These are phyloP conservation scores for Brassica balearica DNA, from an alignment of 441 rosid genomes.

Conservation along the genomic window DNA sequence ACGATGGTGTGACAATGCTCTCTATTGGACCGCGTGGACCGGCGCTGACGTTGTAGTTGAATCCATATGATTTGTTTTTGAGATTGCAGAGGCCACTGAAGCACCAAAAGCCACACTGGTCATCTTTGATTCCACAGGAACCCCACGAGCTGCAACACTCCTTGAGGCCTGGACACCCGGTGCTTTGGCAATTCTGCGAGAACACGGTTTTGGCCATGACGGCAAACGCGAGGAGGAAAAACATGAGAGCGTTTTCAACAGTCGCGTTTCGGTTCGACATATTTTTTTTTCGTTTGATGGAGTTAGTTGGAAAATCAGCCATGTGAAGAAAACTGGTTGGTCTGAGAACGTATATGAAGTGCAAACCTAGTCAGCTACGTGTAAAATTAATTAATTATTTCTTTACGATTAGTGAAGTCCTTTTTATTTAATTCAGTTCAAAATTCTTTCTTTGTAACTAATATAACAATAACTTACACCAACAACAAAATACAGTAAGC, in stretches of 20 bases:
- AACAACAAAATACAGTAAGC: background rate
- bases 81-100: constrained; percentile 53
- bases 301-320: background rate
- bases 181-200: constrained; percentile 26
- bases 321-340: background rate
- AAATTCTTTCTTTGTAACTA: background rate
- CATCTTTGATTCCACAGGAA: constrained; percentile 24
- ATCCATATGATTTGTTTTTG: constrained; percentile 18
- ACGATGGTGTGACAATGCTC: constrained; percentile 52
- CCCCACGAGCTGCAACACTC: constrained; percentile 35
- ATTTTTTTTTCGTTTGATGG: background rate
- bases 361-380: background rate
- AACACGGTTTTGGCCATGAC: constrained; percentile 7
- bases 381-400: background rate
- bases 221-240: background rate
- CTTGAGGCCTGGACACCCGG: constrained; percentile 19
- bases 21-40: constrained; percentile 46
- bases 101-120: constrained; percentile 50
- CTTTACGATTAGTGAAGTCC: background rate
- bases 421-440: background rate
- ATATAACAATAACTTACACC: background rate
- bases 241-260: background rate
- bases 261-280: constrained; percentile 14
- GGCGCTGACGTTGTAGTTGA: constrained; percentile 4
- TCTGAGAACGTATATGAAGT: background rate